Base-by-base conservation (phyloP, 2,329 filamentous ascomycete genomes). In the Penicillium sp. region DNA sequence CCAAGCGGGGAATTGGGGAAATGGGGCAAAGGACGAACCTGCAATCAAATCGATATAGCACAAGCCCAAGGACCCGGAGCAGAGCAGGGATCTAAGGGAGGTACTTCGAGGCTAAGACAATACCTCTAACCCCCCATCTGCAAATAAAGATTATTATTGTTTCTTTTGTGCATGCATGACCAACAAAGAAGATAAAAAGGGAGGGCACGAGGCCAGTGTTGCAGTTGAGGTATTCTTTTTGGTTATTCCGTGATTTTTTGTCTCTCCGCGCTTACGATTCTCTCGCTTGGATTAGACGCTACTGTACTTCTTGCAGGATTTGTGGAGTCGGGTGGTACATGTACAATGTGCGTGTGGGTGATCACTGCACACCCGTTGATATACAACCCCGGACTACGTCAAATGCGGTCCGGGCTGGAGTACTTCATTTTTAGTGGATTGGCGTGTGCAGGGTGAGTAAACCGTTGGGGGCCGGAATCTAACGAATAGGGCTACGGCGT, bases 331-430 rank as follows among this genome's bases (percentile, higher is more conserved):
- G 51, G 55, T 53, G 22, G 48, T 44, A 44, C 44, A 47, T 42
- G 44, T 55, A 58, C 56, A 58, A 57, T 52, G 37, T 33, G 35
- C 28, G 38, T 48, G 41, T 47, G 46, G 38, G 15, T 21, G 28
- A 43, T 46, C 41, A 50, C 53, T 43, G 53, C 52, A 54, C 43
- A 51, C 43, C 48, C 49, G 45, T 51, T 49, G 43, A 47, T 44
- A 53, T 53, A 41, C 55, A 56, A 54, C 53, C 54, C 55, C 52
- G 43, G 48, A 45, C 45, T 47, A 45, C 21, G 9, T 49, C 48
- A 53, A 55, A 32, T 45, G 28, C 33, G 19, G 41, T 19, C 28
- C 22, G 31, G 34, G 21, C 29, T 26, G n/a, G 9, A 37, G 12
- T 19, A 31, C 28, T 24, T 33, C 26, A 6, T 4, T 12, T 10